phyloP scores from a whole-genome alignment of 441 rosid species.

The Pelargonium fulgidum region DNA sequence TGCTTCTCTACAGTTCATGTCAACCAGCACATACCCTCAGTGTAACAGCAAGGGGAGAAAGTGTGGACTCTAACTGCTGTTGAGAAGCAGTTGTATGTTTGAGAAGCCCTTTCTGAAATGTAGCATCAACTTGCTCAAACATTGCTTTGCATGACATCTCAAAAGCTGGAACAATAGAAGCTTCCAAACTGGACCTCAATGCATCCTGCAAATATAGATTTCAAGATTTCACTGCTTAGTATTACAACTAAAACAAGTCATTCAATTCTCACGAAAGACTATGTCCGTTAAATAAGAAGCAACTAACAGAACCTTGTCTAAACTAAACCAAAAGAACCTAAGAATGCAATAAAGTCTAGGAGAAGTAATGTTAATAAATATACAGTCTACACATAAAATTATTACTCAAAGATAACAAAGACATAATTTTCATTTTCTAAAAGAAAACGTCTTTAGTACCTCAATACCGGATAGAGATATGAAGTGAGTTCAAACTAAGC shows the following conservation, averaged over 20 bases:
- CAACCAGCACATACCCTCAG: constrained; percentile 39
- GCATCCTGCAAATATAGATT: constrained; percentile 45
- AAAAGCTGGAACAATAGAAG: constrained; percentile 67
- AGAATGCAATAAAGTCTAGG: neutral
- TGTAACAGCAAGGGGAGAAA: constrained; percentile 52
- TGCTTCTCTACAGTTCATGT: constrained; percentile 1
- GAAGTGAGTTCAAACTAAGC: too few species aligned
- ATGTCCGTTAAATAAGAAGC: neutral
- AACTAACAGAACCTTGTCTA: neutral
- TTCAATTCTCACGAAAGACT: neutral
- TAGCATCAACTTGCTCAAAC: constrained; percentile 66
- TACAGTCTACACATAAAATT: neutral
- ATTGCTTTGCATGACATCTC: constrained; percentile 71
- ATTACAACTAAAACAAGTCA: neutral
- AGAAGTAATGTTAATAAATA: neutral
- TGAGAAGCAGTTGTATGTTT: constrained; percentile 48
- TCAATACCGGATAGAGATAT: too few species aligned
- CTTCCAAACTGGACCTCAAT: constrained; percentile 56
- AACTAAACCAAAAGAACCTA: neutral
- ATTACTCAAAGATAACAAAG: neutral
- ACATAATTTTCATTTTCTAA: too few species aligned
- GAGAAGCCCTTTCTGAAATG: constrained; percentile 54
- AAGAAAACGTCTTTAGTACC: too few species aligned
- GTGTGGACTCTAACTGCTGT: constrained; percentile 54
- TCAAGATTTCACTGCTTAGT: constrained; percentile 11